Conservation (phyloP, 371 early-diverging fungal species). For the Rhizopus arrhizus region DNA sequence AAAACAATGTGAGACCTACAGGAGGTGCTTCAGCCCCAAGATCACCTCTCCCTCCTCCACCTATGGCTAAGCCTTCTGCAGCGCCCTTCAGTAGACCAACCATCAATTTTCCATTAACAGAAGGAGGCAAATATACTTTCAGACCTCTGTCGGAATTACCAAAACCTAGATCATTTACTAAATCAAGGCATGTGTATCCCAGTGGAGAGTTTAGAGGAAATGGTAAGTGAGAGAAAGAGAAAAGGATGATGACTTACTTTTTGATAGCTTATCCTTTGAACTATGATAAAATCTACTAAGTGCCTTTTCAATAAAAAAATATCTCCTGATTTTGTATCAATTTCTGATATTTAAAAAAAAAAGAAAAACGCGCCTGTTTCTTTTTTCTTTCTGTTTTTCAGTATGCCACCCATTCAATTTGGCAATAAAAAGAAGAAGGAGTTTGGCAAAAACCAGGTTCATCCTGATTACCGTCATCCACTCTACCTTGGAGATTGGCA, state of each 20-base stretch:
- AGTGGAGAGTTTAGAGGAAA: constrained; percentile 45
- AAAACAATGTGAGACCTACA: constrained; percentile 7
- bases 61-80: constrained; percentile 1
- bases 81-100: constrained; percentile 16
- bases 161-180: constrained; percentile 27
- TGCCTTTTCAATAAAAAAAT: background rate
- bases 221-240: constrained; percentile 26
- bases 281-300: constrained; percentile 20
- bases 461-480: constrained; percentile 78
- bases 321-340: background rate
- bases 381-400: too few relatives aligned
- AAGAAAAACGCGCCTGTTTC: too few relatives aligned
- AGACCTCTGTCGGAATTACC: constrained; percentile 38
- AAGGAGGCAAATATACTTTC: constrained; percentile 44
- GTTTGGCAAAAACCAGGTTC: background rate
- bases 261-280: constrained; percentile 32
- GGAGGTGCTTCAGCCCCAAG: constrained; percentile 5
- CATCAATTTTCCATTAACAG: constrained; percentile 30
- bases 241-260: background rate
- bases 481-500: constrained; percentile 84
- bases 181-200: constrained; percentile 35
- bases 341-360: too few relatives aligned
- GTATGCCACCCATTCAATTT: too few relatives aligned
- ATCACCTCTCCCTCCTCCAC: constrained; percentile 6
- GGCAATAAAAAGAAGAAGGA: too few relatives aligned